Percentiles rank a stretch among this genome's conserved stretches.
Conservation (phyloP, 768 basidiomycete species). For the Lactifluus hygrophoroides region DNA sequence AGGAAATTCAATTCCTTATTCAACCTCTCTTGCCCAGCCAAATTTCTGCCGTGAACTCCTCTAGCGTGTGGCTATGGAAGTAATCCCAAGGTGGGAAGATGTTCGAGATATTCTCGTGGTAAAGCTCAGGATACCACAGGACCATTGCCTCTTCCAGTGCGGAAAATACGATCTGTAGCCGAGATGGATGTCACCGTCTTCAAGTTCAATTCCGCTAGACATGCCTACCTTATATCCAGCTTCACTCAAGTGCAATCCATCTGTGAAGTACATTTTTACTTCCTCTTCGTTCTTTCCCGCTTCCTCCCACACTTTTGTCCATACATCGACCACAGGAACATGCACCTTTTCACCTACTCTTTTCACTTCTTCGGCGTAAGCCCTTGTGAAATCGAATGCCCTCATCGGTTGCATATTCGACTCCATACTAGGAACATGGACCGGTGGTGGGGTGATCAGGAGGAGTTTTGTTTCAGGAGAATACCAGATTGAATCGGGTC, state of each 20-base stretch:
- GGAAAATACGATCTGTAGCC: conserved; percentile 54
- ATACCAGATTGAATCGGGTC: conserved; percentile 53
- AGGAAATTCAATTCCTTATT: not conserved
- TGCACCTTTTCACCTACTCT: conserved; percentile 46
- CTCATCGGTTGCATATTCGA: conserved; percentile 52
- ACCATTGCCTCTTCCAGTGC: conserved; percentile 49
- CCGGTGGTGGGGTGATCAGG: conserved; percentile 79
- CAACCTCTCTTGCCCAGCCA: not conserved
- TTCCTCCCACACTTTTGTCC: conserved; percentile 64
- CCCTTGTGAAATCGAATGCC: conserved; percentile 48
- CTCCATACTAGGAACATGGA: conserved; percentile 53
- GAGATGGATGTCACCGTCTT: not conserved
- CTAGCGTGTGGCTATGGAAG: conserved; percentile 19
- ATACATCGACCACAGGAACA: conserved; percentile 66
- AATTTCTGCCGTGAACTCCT: conserved; percentile 14
- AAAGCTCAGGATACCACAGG: conserved; percentile 55
- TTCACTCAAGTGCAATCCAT: conserved; percentile 77
- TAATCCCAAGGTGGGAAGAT: conserved; percentile 52
- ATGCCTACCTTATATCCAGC: conserved; percentile 61
- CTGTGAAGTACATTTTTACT: conserved; percentile 46
- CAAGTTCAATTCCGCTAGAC: not conserved
- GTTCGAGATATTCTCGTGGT: conserved; percentile 49
- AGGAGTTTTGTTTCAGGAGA: conserved; percentile 68
- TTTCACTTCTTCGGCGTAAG: conserved; percentile 64
- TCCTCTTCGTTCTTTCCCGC: conserved; percentile 52